Conservation (phyloP, 768 basidiomycete genomes). For the Ramaria sp. region DNA sequence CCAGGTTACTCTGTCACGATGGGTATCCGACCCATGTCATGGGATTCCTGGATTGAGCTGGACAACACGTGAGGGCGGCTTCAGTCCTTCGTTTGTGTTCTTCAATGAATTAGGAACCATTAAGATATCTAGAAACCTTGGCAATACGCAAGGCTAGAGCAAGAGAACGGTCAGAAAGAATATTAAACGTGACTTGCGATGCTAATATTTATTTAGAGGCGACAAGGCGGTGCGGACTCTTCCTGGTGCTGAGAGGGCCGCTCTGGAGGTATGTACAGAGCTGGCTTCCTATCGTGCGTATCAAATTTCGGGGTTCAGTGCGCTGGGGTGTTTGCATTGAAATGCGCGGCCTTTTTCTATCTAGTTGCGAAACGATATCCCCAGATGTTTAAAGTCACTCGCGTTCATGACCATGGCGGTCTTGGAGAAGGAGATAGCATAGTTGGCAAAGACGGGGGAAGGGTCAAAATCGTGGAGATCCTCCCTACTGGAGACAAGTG, state of each 20-base stretch:
- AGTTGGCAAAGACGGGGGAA: slow-evolving; percentile 6
- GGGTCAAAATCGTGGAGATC: slow-evolving; percentile 41
- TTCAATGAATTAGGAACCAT: background rate
- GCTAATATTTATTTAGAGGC: slow-evolving; percentile 23
- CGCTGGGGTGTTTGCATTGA: background rate
- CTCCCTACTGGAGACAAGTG: slow-evolving; percentile 37
- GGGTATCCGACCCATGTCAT: slow-evolving; percentile 56
- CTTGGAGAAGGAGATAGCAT: slow-evolving; percentile 27
- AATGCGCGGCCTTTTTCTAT: background rate
- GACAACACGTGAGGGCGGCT: slow-evolving; percentile 6
- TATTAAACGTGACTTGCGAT: background rate
- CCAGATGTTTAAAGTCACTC: slow-evolving; percentile 37
- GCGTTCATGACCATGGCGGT: slow-evolving; percentile 26
- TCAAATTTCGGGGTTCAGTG: background rate
- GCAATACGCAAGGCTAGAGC: slow-evolving; percentile 4
- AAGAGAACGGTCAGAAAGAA: background rate
- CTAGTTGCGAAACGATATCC: slow-evolving; percentile 32
- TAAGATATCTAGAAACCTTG: slow-evolving; percentile 5
- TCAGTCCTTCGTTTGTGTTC: background rate
- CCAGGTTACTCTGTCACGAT: slow-evolving; percentile 30
- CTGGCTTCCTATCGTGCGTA: slow-evolving; percentile 7
- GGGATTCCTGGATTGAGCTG: slow-evolving; percentile 60
- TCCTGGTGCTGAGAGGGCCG: slow-evolving; percentile 19
- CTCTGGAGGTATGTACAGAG: slow-evolving; percentile 8
- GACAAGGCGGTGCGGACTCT: slow-evolving; percentile 36